A percentile compares a stretch with the other conserved stretches of the same genome.
phyloP scores from a whole-genome alignment of 495 filamentous ascomycete genomes.

The Aspergillus affinis region DNA sequence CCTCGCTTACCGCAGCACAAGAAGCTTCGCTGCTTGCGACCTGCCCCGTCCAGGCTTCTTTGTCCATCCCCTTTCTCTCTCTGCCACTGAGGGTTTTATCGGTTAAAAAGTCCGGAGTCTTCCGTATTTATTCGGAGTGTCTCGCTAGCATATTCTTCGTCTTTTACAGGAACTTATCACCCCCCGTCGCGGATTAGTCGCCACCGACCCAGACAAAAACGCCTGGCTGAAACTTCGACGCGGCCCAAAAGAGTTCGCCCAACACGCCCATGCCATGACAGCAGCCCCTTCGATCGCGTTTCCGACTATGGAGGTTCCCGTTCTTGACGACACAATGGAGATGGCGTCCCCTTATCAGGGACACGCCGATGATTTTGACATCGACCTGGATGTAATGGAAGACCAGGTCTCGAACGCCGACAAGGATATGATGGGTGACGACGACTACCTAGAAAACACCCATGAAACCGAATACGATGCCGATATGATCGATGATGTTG shows the following conservation, averaged over 20 bases:
- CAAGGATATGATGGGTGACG: constrained; percentile 63
- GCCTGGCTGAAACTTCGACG: constrained; percentile 25
- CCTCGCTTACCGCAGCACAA: constrained; percentile 44
- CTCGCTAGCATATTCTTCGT: not conserved
- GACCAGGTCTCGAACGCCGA: constrained; percentile 51
- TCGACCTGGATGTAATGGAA: constrained; percentile 68
- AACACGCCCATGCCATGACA: constrained; percentile 39
- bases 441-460: constrained; percentile 36
- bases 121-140: not conserved
- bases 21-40: constrained; percentile 18
- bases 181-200: constrained; percentile 1
- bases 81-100: constrained; percentile 2
- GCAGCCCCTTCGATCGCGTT: constrained; percentile 33
- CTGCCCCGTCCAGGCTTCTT: constrained; percentile 1
- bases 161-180: not conserved
- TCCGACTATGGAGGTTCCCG: constrained; percentile 43
- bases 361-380: constrained; percentile 67
- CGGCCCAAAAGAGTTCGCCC: constrained; percentile 17
- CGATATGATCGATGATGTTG: constrained; percentile 51
- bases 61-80: constrained; percentile 6
- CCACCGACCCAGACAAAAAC: constrained; percentile 16
- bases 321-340: constrained; percentile 52
- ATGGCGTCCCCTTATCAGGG: constrained; percentile 50
- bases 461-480: constrained; percentile 46
- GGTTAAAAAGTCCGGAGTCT: not conserved